Conservation (phyloP, 495 filamentous ascomycete genomes). For the Talaromyces adpressus region DNA sequence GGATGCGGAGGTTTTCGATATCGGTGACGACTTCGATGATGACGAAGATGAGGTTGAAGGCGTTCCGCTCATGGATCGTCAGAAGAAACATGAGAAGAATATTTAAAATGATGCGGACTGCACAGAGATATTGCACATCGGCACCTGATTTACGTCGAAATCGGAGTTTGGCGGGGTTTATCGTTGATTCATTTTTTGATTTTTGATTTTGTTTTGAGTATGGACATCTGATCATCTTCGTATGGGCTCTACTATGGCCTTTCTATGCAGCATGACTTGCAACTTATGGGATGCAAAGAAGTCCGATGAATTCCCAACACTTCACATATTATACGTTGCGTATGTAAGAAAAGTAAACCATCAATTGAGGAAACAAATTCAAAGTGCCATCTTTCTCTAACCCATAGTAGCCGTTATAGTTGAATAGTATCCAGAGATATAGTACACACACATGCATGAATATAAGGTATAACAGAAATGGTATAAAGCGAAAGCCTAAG, state of each 20-base stretch:
- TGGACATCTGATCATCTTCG: background rate
- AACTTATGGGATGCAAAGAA: background rate
- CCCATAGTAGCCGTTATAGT: background rate
- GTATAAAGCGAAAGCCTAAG: background rate
- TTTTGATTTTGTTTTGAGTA: background rate
- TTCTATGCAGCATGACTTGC: background rate
- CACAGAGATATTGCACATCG: background rate
- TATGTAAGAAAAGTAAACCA: background rate
- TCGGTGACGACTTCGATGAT: constrained; percentile 6
- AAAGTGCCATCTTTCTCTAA: background rate
- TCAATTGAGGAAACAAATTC: background rate
- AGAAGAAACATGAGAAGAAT: background rate
- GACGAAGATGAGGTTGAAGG: constrained; percentile 7
- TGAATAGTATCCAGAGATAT: background rate
- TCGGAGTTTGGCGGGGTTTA: background rate
- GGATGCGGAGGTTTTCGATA: constrained; percentile 8
- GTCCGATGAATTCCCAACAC: background rate
- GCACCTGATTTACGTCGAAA: background rate
- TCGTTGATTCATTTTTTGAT: background rate
- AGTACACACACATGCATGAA: no score
- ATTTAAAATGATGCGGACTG: background rate
- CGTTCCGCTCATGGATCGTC: constrained; percentile 5
- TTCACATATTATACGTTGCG: background rate
- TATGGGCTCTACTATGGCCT: background rate
- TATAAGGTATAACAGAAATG: background rate